A percentile compares a stretch with the other conserved stretches of the same genome.
phyloP scores from a whole-genome alignment of 495 filamentous ascomycete species.

The Aspergillus steynii region DNA sequence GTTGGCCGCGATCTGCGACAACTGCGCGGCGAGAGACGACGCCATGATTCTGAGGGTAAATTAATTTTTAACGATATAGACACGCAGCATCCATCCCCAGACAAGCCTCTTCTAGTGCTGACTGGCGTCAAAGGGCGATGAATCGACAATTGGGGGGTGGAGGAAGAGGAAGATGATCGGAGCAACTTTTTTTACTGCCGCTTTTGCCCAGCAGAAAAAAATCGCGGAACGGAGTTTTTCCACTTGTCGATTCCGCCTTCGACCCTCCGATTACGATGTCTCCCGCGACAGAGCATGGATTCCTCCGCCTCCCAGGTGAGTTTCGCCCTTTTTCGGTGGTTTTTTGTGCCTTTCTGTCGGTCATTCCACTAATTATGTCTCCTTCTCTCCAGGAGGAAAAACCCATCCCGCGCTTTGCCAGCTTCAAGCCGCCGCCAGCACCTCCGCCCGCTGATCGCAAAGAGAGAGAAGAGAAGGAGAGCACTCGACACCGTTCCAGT shows the following conservation, averaged over 20 bases:
- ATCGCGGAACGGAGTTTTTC: conserved; percentile 29
- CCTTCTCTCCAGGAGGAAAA: conserved; percentile 33
- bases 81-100: conserved; percentile 26
- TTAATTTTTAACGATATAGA: conserved; percentile 18
- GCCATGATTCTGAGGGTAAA: conserved; percentile 57
- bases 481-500: conserved; percentile 24
- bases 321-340: neutral
- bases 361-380: neutral
- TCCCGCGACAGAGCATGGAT: conserved; percentile 37
- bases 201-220: conserved; percentile 23
- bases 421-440: conserved; percentile 59
- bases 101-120: conserved; percentile 5
- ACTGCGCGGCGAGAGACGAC: conserved; percentile 74
- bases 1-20: conserved; percentile 75
- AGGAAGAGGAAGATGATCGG: conserved; percentile 10
- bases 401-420: conserved; percentile 64
- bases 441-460: conserved; percentile 26
- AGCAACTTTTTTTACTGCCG: conserved; percentile 35
- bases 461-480: conserved; percentile 20
- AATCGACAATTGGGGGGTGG: conserved; percentile 4
- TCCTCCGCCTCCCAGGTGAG: conserved; percentile 38
- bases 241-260: conserved; percentile 12
- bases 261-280: conserved; percentile 12
- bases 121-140: neutral
- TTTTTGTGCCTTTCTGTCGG: neutral